A percentile compares a stretch with the other conserved stretches of the same genome.
Conservation (phyloP, 441 rosid species). For the Croton laevigatus region DNA sequence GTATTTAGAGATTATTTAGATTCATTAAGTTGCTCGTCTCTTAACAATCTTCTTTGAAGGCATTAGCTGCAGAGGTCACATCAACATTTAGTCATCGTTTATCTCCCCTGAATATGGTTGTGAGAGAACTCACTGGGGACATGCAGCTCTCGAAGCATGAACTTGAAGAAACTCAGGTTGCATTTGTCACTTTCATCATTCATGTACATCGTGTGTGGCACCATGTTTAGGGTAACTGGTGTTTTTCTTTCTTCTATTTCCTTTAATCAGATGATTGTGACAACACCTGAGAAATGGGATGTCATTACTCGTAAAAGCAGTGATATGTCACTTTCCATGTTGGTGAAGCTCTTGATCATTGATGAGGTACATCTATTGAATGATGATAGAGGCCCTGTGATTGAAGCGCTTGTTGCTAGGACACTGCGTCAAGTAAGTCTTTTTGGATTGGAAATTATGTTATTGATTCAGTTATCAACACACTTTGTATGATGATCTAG, state of each 20-base stretch:
- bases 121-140: conserved; percentile 98
- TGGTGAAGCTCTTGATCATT: conserved; percentile 93
- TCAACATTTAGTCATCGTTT: conserved; percentile 85
- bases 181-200: conserved; percentile 13
- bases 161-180: conserved; percentile 96
- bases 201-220: conserved; percentile 16
- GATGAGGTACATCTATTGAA: conserved; percentile 98
- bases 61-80: conserved; percentile 97
- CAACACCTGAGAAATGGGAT: conserved; percentile 99
- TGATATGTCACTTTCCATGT: conserved; percentile 96
- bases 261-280: conserved; percentile 89
- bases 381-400: conserved; percentile 98
- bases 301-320: conserved; percentile 99
- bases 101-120: conserved; percentile 83
- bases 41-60: conserved; percentile 40
- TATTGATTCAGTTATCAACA: no score
- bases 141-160: conserved; percentile 93
- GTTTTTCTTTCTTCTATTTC: conserved; percentile 23
- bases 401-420: conserved; percentile 97
- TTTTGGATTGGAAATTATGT: neutral
- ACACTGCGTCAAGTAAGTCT: conserved; percentile 84
- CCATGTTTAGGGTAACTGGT: conserved; percentile 18
- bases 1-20: neutral
- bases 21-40: conserved; percentile 24
- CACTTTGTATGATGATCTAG: neutral